These are phyloP conservation scores for Pichia sp. DNA, from an alignment of 1,139 yeast species.

Conservation along the genomic window DNA sequence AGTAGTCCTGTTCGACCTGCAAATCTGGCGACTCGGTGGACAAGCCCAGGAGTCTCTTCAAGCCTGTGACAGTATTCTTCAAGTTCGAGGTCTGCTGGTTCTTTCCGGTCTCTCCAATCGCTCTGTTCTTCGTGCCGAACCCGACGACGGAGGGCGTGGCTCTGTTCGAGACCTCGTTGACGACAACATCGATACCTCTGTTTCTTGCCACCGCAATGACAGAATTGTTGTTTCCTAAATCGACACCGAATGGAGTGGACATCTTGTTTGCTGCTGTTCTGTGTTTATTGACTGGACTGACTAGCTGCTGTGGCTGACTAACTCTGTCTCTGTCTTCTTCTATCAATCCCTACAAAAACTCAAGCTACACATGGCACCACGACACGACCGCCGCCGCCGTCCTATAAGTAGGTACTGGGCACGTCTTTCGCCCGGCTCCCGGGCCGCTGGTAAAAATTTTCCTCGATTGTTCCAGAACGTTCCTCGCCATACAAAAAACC, in stretches of 20 bases:
- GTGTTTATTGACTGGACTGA: no score
- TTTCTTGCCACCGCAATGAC: slow-evolving; percentile 97
- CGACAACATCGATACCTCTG: slow-evolving; percentile 97
- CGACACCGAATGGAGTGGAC: slow-evolving; percentile 96
- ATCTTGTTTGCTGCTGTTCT: slow-evolving; percentile 30
- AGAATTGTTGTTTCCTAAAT: slow-evolving; percentile 91
- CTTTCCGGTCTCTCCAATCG: slow-evolving; percentile 92
- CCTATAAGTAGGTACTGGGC: no score
- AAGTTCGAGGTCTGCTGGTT: slow-evolving; percentile 94
- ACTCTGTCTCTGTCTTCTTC: no score
- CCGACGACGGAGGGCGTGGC: slow-evolving; percentile 94
- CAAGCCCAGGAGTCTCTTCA: slow-evolving; percentile 88
- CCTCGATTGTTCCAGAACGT: no score
- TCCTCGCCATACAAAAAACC: no score
- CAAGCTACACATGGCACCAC: no score
- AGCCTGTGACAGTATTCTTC: slow-evolving; percentile 91
- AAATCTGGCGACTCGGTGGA: slow-evolving; percentile 73
- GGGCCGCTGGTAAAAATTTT: no score
- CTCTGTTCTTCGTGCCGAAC: slow-evolving; percentile 84
- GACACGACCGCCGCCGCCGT: no score
- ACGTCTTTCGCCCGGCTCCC: no score
- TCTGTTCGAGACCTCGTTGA: slow-evolving; percentile 97
- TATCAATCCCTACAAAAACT: no score
- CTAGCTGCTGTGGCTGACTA: no score
- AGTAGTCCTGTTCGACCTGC: slow-evolving; percentile 66